These are phyloP conservation scores for Rhodotorula paludigena DNA, from an alignment of 768 basidiomycete genomes.

Conservation along the genomic window DNA sequence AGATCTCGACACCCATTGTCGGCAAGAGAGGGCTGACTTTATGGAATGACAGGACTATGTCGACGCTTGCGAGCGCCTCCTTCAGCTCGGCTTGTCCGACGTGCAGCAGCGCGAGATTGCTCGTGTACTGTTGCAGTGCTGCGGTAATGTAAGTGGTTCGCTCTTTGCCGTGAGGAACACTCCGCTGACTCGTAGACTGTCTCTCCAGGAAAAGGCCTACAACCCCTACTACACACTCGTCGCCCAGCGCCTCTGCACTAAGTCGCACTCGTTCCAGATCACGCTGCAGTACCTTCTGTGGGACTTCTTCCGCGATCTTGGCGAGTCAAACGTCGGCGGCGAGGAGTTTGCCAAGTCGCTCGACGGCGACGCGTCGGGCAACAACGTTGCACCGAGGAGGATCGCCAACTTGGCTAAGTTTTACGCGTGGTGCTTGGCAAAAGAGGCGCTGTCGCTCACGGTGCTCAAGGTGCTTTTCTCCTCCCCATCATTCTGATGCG, in stretches of 20 bases:
- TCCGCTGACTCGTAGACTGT: no score
- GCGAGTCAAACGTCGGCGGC: constrained; percentile 75
- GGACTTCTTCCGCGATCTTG: constrained; percentile 91
- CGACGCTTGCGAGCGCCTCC: constrained; percentile 88
- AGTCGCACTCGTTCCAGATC: constrained; percentile 70
- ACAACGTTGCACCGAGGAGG: constrained; percentile 53
- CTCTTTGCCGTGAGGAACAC: no score
- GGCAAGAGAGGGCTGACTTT: neutral
- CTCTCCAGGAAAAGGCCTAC: constrained; percentile 75
- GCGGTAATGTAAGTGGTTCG: constrained; percentile 64
- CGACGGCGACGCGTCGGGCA: constrained; percentile 46
- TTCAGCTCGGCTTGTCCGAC: constrained; percentile 75
- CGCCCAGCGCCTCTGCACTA: constrained; percentile 61
- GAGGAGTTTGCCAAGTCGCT: constrained; percentile 61
- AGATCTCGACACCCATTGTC: neutral
- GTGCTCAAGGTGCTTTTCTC: constrained; percentile 68
- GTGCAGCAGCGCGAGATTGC: constrained; percentile 90
- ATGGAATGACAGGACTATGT: constrained; percentile 68
- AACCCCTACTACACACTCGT: constrained; percentile 95
- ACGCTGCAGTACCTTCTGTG: constrained; percentile 92
- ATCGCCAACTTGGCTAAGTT: constrained; percentile 71
- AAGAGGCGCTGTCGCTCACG: constrained; percentile 66
- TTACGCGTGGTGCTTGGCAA: constrained; percentile 90
- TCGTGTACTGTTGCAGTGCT: constrained; percentile 87
- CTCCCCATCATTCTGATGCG: neutral